Evolutionary conservation across 2,329 filamentous ascomycete species (phyloP), one percentile per base, ranked within the genome.

Genomic region (Passalora sequoiae): DNA sequence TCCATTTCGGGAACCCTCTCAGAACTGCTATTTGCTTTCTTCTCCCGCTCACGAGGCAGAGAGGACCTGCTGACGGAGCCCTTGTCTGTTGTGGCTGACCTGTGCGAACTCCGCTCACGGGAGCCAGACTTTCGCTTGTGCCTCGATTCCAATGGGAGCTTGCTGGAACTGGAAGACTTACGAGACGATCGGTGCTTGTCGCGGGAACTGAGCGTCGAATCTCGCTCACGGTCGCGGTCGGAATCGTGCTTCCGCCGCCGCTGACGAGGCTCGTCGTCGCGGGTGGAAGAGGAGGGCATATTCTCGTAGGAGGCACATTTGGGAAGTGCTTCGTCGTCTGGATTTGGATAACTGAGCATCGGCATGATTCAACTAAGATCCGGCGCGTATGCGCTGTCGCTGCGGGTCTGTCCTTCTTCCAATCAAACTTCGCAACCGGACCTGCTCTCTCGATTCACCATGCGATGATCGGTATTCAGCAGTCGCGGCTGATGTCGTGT

Each of bases 1-100:
- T 69, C 66, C 66, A 74, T 69, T 54, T 74, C 72, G 27, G 72
- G 70, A 38, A 69, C 56, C 13, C 66, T 65, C 12, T 6, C 24
- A 7, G 24, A 27, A 24, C 33, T 24, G 33, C 17, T 21, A 42
- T 64, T 66, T 2, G 48, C 42, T 35, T 40, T 46, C 44, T 45
- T 43, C 47, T 43, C 16, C 21, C 17, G 15, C 17, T 24, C 20
- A 9, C 20, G 8, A 20, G 6, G 24, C 24, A 36, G 20, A 13
- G 33, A 36, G 5, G 33, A 20, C 20, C 33, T 36, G 20, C 33
- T 36, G 3, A 6, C 33, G 17, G 17, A n/a, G 16, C 17, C 33
- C 8, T 20, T 36, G 33, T 49, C 38, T 15, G 46, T 37, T 31
- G 42, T 17, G 27, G 43, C 44, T 21, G 48, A 39, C 32, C 40